A percentile compares a stretch with the other conserved stretches of the same genome.
These are phyloP conservation scores for Jatropha podagrica DNA, from an alignment of 441 rosid genomes.

Conservation along the genomic window DNA sequence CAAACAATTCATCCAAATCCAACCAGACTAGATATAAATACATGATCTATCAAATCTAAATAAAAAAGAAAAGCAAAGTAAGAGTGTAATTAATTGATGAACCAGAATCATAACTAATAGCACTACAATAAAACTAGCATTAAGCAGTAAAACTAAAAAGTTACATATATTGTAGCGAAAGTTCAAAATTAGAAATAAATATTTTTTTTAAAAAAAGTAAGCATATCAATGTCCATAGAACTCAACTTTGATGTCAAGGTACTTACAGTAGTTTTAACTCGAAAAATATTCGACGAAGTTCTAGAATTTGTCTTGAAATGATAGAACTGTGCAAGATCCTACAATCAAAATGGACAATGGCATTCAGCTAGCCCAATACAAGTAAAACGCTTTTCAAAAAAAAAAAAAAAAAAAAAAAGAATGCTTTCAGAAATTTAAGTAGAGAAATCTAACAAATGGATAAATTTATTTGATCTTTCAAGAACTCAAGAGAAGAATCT, in stretches of 20 bases:
- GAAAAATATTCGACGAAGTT: constrained; percentile 37
- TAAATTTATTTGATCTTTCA: constrained; percentile 37
- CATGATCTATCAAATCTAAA: too few relatives aligned
- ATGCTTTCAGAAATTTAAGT: background rate
- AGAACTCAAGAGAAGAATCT: constrained; percentile 50
- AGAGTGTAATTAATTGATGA: background rate
- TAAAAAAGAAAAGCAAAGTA: background rate
- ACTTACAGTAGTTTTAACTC: constrained; percentile 44
- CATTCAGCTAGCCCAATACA: background rate
- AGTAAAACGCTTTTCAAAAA: background rate
- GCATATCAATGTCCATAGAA: background rate
- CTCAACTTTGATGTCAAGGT: background rate
- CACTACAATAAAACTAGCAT: background rate
- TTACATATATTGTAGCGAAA: constrained; percentile 37
- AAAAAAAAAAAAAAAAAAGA: background rate
- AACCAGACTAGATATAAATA: too few relatives aligned
- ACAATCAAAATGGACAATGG: constrained; percentile 17
- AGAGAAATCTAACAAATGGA: constrained; percentile 43
- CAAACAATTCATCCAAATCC: too few relatives aligned
- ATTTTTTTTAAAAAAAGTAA: background rate
- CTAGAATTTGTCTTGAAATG: constrained; percentile 48
- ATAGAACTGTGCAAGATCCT: constrained; percentile 49
- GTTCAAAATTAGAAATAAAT: background rate
- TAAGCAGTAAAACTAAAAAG: constrained; percentile 16
- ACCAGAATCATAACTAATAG: background rate